Conservation (phyloP, 441 rosid genomes). For the Populus hybrid region DNA sequence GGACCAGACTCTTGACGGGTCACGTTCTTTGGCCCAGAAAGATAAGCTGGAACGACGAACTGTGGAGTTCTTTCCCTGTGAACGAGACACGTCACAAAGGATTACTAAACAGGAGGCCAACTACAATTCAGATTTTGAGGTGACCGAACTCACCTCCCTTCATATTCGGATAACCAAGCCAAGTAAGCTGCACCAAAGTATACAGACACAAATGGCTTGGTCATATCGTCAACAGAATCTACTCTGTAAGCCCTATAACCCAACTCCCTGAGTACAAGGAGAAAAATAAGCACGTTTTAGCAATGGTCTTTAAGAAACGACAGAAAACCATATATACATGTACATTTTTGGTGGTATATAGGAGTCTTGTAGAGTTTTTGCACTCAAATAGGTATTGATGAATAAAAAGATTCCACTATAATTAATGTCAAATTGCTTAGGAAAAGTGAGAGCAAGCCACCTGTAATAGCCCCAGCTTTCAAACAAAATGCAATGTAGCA, state of each 20-base stretch:
- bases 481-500: background rate
- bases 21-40: slow-evolving; percentile 66
- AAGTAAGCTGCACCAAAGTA: slow-evolving; percentile 87
- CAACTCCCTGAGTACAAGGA: slow-evolving; percentile 51
- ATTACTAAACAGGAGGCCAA: background rate
- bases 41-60: slow-evolving; percentile 73
- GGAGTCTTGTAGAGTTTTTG: background rate
- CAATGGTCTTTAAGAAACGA: background rate
- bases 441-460: background rate
- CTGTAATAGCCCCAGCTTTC: background rate
- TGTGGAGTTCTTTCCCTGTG: slow-evolving; percentile 70
- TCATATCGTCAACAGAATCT: slow-evolving; percentile 60
- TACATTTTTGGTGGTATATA: background rate
- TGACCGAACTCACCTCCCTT: slow-evolving; percentile 57
- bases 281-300: slow-evolving; percentile 10
- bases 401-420: background rate
- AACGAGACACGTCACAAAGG: background rate
- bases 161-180: slow-evolving; percentile 75
- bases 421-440: background rate
- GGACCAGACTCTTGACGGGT: slow-evolving; percentile 51
- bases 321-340: background rate
- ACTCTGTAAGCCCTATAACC: slow-evolving; percentile 75
- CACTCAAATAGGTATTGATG: background rate
- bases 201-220: slow-evolving; percentile 80
- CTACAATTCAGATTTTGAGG: background rate